Conservation (phyloP, 768 basidiomycete species). For the Suillus fuscotomentosus region DNA sequence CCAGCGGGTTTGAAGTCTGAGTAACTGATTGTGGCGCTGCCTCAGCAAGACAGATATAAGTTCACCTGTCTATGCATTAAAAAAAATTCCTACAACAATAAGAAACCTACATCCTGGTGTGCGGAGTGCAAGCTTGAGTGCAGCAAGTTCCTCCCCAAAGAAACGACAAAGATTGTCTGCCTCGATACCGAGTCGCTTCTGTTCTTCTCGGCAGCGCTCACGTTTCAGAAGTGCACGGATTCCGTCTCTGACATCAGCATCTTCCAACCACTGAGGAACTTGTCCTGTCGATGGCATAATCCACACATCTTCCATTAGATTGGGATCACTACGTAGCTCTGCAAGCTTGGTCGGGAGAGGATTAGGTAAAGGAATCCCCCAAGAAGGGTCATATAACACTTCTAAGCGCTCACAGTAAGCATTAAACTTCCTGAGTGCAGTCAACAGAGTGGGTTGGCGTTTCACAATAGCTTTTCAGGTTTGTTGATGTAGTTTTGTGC, state of each 20-base stretch:
- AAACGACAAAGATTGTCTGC: slow-evolving; percentile 36
- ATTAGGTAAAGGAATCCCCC: background rate
- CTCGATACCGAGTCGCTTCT: slow-evolving; percentile 21
- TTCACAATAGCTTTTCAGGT: slow-evolving; percentile 28
- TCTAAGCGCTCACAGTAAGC: background rate
- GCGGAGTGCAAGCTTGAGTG: slow-evolving; percentile 24
- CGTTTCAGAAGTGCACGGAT: slow-evolving; percentile 30
- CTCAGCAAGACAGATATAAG: too few species aligned
- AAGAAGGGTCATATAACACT: background rate
- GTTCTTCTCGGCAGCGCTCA: slow-evolving; percentile 33
- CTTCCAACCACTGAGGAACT: slow-evolving; percentile 32
- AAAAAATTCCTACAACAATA: background rate
- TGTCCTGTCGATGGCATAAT: slow-evolving; percentile 16
- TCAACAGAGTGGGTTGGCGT: slow-evolving; percentile 24
- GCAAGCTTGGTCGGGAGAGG: slow-evolving; percentile 1
- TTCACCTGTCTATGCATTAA: too few species aligned
- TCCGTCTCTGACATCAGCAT: slow-evolving; percentile 27
- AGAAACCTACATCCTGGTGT: slow-evolving; percentile 13
- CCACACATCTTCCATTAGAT: slow-evolving; percentile 39
- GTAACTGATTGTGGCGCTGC: slow-evolving; percentile 7
- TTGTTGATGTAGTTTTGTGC: slow-evolving; percentile 32
- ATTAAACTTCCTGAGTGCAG: background rate
- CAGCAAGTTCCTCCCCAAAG: slow-evolving; percentile 30
- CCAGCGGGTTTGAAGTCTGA: slow-evolving; percentile 16
- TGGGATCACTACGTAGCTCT: slow-evolving; percentile 5